These are phyloP conservation scores for Boletus sp. DNA, from an alignment of 768 basidiomycete species.

Conservation along the genomic window DNA sequence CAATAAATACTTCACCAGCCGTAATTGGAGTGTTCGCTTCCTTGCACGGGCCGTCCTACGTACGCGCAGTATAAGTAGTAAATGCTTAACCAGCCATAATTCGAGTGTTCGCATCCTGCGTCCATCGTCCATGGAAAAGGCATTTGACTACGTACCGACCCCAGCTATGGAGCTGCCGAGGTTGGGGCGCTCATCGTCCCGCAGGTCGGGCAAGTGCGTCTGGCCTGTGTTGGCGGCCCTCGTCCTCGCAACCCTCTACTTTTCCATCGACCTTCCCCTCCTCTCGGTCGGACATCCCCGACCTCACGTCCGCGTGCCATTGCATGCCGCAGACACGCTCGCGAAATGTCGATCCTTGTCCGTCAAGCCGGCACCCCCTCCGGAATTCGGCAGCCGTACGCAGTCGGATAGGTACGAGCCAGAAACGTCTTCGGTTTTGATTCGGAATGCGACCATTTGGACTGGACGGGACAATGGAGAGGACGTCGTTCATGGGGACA, in stretches of 20 bases:
- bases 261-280: slow-evolving; percentile 6
- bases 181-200: not conserved
- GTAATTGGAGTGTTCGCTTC: not conserved
- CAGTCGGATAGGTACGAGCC: slow-evolving; percentile 53
- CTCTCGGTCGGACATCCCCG: not conserved
- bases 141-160: not conserved
- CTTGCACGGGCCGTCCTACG: not conserved
- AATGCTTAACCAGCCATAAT: not conserved
- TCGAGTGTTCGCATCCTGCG: not conserved
- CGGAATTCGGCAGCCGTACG: slow-evolving; percentile 45
- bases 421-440: slow-evolving; percentile 51
- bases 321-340: slow-evolving; percentile 31
- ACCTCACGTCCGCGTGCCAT: slow-evolving; percentile 11
- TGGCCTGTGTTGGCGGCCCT: slow-evolving; percentile 16
- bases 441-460: slow-evolving; percentile 77
- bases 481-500: slow-evolving; percentile 54
- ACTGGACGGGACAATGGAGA: slow-evolving; percentile 59
- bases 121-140: slow-evolving; percentile 12
- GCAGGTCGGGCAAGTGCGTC: slow-evolving; percentile 6
- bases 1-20: not conserved
- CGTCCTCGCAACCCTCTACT: slow-evolving; percentile 16
- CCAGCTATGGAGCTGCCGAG: not conserved
- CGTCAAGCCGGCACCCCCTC: slow-evolving; percentile 40
- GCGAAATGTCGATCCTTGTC: slow-evolving; percentile 46
- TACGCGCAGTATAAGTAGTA: not conserved